Conservation (phyloP, 2,329 filamentous ascomycete genomes). For the Colletotrichum sansevieriae region DNA sequence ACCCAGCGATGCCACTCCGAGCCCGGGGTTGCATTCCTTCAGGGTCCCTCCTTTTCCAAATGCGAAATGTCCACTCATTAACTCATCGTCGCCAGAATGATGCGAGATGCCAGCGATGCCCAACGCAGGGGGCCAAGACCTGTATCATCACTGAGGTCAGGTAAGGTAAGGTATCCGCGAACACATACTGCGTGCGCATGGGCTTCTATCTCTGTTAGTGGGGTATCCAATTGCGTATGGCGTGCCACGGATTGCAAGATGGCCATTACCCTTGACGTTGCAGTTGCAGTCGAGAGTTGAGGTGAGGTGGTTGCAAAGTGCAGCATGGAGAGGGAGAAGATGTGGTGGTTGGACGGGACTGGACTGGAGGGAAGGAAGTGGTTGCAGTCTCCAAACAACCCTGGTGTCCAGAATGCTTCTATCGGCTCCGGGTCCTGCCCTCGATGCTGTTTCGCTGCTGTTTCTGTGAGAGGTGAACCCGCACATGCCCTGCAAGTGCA, state of each 20-base stretch:
- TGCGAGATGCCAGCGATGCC: neutral
- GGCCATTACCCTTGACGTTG: slow-evolving; percentile 22
- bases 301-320: neutral
- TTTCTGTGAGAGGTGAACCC: slow-evolving; percentile 21
- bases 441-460: slow-evolving; percentile 24
- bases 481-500: slow-evolving; percentile 4
- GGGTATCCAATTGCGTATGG: slow-evolving; percentile 5
- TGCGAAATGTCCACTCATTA: slow-evolving; percentile 5
- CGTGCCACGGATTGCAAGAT: slow-evolving; percentile 20
- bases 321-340: neutral
- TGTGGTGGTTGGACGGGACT: too few relatives aligned
- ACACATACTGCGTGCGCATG: neutral
- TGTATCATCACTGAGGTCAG: neutral
- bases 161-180: too few relatives aligned
- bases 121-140: slow-evolving; percentile 5
- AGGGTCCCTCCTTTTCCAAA: slow-evolving; percentile 34
- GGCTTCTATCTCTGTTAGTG: neutral
- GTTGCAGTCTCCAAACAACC: too few relatives aligned
- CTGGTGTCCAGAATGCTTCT: too few relatives aligned
- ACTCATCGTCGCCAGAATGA: slow-evolving; percentile 1
- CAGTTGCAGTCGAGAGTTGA: neutral
- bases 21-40: slow-evolving; percentile 14
- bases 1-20: slow-evolving; percentile 17
- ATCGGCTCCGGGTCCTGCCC: neutral
- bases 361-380: too few relatives aligned